A percentile compares a stretch with the other conserved stretches of the same genome.
phyloP scores from a whole-genome alignment of 345 rosid species.

The Acer saccharum region DNA sequence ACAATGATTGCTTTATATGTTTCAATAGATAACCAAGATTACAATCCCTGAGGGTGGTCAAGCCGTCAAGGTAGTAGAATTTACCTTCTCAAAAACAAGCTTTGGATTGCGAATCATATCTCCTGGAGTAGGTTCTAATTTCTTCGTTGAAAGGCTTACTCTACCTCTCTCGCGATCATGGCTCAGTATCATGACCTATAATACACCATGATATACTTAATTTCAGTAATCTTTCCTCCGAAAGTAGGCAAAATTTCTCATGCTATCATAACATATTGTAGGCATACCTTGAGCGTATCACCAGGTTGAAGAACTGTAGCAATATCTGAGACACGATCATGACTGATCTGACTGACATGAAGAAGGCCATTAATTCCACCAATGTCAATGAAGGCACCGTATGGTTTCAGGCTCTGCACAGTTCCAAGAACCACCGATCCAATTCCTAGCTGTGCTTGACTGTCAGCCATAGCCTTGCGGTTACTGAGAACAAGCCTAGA shows the following conservation, averaged over 20 bases:
- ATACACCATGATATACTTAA: constrained; percentile 11
- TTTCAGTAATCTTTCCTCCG: constrained; percentile 12
- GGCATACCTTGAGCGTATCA: constrained; percentile 75
- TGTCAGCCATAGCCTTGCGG: constrained; percentile 98
- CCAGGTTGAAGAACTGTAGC: constrained; percentile 99
- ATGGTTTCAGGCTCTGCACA: constrained; percentile 94
- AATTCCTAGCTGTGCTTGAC: constrained; percentile 94
- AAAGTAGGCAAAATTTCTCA: constrained; percentile 3
- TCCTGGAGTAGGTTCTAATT: constrained; percentile 96
- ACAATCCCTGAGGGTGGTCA: not conserved
- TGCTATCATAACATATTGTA: not conserved
- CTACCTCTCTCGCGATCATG: constrained; percentile 97
- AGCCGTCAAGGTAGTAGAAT: not conserved
- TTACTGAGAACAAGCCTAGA: constrained; percentile 90
- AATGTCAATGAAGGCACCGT: constrained; percentile 96
- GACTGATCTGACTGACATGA: constrained; percentile 98
- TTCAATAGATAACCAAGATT: not conserved
- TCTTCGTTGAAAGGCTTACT: constrained; percentile 97
- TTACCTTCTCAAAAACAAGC: constrained; percentile 98
- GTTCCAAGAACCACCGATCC: constrained; percentile 91
- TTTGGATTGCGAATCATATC: constrained; percentile 98
- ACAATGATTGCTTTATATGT: not conserved
- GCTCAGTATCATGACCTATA: constrained; percentile 92
- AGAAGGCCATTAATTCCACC: constrained; percentile 98
- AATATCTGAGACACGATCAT: constrained; percentile 90